Evolutionary conservation across 495 filamentous ascomycete species (phyloP).

Genomic region (Trichoderma erinaceum): DNA sequence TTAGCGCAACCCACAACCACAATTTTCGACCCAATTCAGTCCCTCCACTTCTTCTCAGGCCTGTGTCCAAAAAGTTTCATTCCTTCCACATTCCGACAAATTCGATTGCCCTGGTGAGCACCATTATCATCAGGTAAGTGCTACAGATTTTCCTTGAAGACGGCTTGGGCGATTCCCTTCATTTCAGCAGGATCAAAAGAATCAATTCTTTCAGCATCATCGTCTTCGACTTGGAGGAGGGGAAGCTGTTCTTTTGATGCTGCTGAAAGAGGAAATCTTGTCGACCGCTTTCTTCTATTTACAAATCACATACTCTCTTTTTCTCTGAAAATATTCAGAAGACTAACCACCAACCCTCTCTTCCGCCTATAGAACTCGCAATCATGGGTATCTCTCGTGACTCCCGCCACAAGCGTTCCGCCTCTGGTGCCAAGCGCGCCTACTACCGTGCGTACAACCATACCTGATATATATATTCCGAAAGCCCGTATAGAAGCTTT

Average conservation of each 20-base stretch:
- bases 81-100: constrained; percentile 14
- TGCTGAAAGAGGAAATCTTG: neutral
- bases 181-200: neutral
- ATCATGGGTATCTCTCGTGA: constrained; percentile 99
- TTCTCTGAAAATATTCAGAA: neutral
- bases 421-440: constrained; percentile 93
- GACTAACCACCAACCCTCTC: neutral
- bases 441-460: constrained; percentile 61
- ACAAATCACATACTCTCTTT: neutral
- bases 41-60: constrained; percentile 10
- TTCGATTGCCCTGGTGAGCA: constrained; percentile 21
- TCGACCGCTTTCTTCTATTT: neutral
- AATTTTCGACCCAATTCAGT: constrained; percentile 15
- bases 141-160: neutral
- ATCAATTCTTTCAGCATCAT: neutral
- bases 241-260: neutral
- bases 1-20: constrained; percentile 17
- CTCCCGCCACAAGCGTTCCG: constrained; percentile 97
- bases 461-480: constrained; percentile 29
- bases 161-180: too few relatives aligned
- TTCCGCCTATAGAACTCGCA: constrained; percentile 32
- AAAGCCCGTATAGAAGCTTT: constrained; percentile 47
- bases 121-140: constrained; percentile 19
- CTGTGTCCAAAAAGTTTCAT: constrained; percentile 18
- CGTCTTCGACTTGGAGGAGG: neutral